Evolutionary conservation across 148 eudicot species (phyloP).

Genomic region (Rhododendron williamsianum): DNA sequence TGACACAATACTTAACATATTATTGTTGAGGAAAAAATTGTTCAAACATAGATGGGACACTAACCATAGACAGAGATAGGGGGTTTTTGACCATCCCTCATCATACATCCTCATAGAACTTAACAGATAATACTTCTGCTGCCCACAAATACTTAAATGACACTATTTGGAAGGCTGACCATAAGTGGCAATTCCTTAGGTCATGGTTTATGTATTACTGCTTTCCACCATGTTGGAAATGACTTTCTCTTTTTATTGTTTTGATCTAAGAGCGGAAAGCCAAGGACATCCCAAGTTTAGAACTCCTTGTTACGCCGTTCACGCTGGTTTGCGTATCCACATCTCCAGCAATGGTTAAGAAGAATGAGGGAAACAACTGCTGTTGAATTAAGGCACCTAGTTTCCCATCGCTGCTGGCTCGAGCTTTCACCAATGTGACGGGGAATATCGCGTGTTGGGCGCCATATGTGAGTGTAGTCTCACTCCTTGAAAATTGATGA

Average conservation of each 20-base stretch:
- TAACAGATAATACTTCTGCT: not conserved
- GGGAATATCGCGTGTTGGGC: slow-evolving; percentile 11
- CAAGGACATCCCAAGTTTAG: slow-evolving; percentile 15
- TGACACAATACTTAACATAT: not conserved
- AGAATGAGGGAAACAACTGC: not conserved
- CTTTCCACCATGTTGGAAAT: not conserved
- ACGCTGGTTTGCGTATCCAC: not conserved
- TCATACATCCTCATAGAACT: not conserved
- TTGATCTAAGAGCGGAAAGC: slow-evolving; percentile 4
- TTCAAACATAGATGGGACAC: not conserved
- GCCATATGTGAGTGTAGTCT: slow-evolving; percentile 8
- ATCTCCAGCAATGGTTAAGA: slow-evolving; percentile 9
- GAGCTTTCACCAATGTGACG: slow-evolving; percentile 14
- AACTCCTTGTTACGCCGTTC: not conserved
- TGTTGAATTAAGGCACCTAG: slow-evolving; percentile 11
- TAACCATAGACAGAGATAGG: not conserved
- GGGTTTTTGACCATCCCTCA: not conserved
- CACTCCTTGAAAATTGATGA: slow-evolving; percentile 10
- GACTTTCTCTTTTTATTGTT: not conserved
- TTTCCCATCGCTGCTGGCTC: not conserved
- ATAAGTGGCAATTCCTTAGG: not conserved
- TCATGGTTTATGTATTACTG: not conserved
- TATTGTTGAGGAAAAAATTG: not conserved
- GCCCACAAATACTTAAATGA: not conserved
- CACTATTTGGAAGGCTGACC: not conserved